Evolutionary conservation across 257 asterid genomes (phyloP), one percentile per base, ranked within the genome.

Genomic region (Ophiorrhiza pumila): DNA sequence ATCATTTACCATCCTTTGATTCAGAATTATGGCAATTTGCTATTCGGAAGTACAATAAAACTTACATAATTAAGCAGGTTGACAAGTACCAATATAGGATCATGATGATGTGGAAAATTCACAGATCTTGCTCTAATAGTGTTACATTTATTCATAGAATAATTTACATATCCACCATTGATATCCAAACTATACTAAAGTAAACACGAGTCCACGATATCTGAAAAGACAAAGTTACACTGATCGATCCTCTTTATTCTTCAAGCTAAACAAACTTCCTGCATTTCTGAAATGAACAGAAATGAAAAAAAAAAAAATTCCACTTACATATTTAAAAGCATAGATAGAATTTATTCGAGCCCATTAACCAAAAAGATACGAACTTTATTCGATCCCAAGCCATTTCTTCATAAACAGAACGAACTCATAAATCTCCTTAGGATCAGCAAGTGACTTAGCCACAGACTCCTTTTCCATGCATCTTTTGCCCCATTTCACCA

Each of bases 381-480:
- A n/a, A n/a, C 47, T 2, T 65, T 67, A 79, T 2, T 76, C 78
- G 49, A 82, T 29, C 37, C 81, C 80, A 11, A 2, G 4, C 41
- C 37, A 74, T 65, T 83, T 80, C 71, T 23, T 79, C 41, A 69
- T 9, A 10, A 1, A 6, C 56, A 78, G 37, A 65, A 78, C 67
- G n/a, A 65, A 79, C 4, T 83, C 84, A 52, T 18, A 35, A 55
- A 80, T 35, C 74, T 64, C 76, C 2, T 74, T 49, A 60, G 83
- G 81, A 67, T 80, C 77, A 1, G 84, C 74, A 72, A 82, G 75
- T 0, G 85, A 76, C 60, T 80, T 79, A 23, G 78, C 71, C 12
- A 82, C 86, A n/a, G 56, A 77, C 68, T 82, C 85, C 39, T 31
- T 84, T 31, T 72, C 47, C 81, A 77, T 61, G 74, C 87, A 86